A percentile compares a stretch with the other conserved stretches of the same genome.
These are phyloP conservation scores for Solanum stenotomum DNA, from an alignment of 257 asterid genomes.

Conservation along the genomic window DNA sequence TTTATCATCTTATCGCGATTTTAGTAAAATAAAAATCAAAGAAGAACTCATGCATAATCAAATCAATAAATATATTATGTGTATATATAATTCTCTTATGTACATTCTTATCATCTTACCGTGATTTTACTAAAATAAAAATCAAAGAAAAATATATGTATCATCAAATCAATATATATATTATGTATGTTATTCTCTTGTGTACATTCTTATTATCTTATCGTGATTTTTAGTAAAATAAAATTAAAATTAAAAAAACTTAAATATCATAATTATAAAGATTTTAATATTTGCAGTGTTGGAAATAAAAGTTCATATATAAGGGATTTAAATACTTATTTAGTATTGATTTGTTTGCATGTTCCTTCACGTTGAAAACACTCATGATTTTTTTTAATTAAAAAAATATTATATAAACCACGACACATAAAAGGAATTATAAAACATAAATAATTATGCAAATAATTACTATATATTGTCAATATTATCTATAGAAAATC, in stretches of 20 bases:
- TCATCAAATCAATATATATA: not conserved
- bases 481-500: not conserved
- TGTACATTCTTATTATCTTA: not conserved
- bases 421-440: not conserved
- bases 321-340: not conserved
- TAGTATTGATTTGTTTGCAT: too few species aligned
- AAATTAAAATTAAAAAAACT: too few species aligned
- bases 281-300: not conserved
- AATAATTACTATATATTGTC: too few species aligned
- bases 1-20: not conserved
- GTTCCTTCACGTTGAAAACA: not conserved
- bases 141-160: too few species aligned
- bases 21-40: too few species aligned
- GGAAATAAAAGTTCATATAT: not conserved
- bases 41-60: not conserved
- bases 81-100: too few species aligned
- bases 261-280: not conserved
- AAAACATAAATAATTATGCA: not conserved
- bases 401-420: not conserved
- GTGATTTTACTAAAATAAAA: too few species aligned
- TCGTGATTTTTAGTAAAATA: not conserved
- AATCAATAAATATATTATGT: not conserved
- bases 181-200: not conserved
- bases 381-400: not conserved
- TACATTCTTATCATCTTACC: not conserved